Percentiles rank a stretch among this genome's conserved stretches.
phyloP scores from a whole-genome alignment of 129 eudicot species.

The Lactuca sativa region DNA sequence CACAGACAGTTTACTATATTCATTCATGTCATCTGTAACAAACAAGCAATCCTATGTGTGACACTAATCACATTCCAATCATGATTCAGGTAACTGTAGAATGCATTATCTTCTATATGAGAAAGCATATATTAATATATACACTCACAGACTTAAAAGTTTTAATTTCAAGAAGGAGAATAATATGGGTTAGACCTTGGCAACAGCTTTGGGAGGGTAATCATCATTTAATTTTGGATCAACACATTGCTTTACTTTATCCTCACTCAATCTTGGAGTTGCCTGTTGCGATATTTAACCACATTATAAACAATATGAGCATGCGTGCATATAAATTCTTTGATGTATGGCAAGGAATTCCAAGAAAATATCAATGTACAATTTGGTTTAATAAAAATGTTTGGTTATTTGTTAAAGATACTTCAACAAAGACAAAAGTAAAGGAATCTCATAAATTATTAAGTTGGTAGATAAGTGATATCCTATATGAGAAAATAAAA shows the following conservation, averaged over 20 bases:
- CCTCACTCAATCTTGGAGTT: constrained; percentile 85
- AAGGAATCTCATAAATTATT: not conserved
- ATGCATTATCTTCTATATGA: too few species aligned
- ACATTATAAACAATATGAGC: constrained; percentile 1
- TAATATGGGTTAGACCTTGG: constrained; percentile 47
- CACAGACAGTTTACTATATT: not conserved
- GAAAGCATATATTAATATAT: not conserved
- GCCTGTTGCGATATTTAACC: constrained; percentile 43
- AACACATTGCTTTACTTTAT: constrained; percentile 86
- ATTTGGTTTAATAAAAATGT: not conserved
- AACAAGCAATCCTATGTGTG: not conserved
- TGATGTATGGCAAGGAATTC: not conserved
- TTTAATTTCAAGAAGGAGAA: constrained; percentile 4
- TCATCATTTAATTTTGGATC: constrained; percentile 78
- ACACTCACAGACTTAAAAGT: not conserved
- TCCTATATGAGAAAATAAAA: too few species aligned
- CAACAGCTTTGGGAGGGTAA: constrained; percentile 80
- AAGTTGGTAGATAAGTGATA: not conserved
- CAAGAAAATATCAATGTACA: not conserved
- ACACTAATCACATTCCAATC: too few species aligned
- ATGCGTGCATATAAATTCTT: not conserved
- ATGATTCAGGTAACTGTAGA: too few species aligned
- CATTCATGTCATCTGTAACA: constrained; percentile 16
- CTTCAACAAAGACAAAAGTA: not conserved
- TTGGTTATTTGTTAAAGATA: not conserved